phyloP scores from a whole-genome alignment of 1,284 basidiomycete species.

The Puccinia sorghi region DNA sequence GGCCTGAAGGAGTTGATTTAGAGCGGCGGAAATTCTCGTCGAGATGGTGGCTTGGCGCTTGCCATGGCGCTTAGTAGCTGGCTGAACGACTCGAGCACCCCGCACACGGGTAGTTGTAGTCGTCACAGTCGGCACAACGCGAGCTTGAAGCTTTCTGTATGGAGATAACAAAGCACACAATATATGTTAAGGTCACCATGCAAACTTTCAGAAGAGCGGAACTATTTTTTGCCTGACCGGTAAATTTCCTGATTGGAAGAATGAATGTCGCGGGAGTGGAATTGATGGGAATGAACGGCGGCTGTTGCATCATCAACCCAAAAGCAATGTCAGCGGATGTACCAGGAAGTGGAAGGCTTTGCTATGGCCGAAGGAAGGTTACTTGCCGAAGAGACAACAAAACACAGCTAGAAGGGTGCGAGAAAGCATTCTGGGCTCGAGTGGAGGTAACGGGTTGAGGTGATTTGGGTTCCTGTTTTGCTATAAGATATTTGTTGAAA shows the following conservation, averaged over 20 bases:
- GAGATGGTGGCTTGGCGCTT: constrained; percentile 9
- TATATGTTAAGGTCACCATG: not conserved
- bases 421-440: not conserved
- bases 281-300: not conserved
- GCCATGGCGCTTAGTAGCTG: not conserved
- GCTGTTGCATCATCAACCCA: not conserved
- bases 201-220: not conserved
- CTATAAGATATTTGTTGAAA: not conserved
- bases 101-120: constrained; percentile 1
- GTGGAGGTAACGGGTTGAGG: not conserved
- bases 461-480: no score
- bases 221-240: not conserved
- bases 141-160: constrained; percentile 16
- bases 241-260: constrained; percentile 4
- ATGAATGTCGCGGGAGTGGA: not conserved
- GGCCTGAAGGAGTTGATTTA: constrained; percentile 1
- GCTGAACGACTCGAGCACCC: constrained; percentile 11
- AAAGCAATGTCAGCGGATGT: not conserved
- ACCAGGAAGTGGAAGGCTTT: not conserved
- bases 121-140: constrained; percentile 11
- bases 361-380: no score
- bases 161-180: not conserved
- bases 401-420: not conserved
- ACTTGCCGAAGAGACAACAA: not conserved
- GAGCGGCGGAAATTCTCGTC: constrained; percentile 1